These are phyloP conservation scores for Eucalyptus brandiana DNA, from an alignment of 345 rosid species.

Conservation along the genomic window DNA sequence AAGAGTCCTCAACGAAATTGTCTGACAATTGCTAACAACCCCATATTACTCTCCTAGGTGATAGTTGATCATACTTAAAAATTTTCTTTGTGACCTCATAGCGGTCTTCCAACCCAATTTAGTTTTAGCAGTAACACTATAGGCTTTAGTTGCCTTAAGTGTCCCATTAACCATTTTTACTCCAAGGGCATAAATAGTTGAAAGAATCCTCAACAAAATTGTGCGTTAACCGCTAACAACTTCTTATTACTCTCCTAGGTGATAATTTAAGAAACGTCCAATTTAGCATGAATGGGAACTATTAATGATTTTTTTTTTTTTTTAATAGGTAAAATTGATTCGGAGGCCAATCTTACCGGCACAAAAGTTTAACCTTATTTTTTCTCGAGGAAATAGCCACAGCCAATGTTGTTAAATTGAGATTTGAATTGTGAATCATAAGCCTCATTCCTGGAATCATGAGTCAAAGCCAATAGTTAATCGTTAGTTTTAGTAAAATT, in stretches of 20 bases:
- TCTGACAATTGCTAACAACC: not conserved
- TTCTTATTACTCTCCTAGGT: not conserved
- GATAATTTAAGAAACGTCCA: not conserved
- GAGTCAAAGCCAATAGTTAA: not conserved
- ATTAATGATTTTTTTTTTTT: not conserved
- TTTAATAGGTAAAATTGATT: not conserved
- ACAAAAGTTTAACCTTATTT: not conserved
- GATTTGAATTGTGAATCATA: not conserved
- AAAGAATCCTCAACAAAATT: not conserved
- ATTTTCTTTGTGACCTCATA: not conserved
- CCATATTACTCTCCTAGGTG: not conserved
- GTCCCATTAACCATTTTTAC: not conserved
- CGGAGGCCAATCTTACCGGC: not conserved
- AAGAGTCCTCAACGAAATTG: not conserved
- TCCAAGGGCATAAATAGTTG: not conserved
- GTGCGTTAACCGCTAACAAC: not conserved
- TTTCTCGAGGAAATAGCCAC: not conserved
- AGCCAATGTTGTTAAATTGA: not conserved
- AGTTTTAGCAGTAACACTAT: not conserved
- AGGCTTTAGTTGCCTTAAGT: not conserved
- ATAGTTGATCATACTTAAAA: not conserved
- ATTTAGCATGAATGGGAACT: not conserved
- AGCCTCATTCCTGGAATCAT: not conserved
- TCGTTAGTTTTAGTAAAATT: not conserved
- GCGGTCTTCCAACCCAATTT: not conserved